These are phyloP conservation scores for Tricharina praecox DNA, from an alignment of 495 filamentous ascomycete species.

Conservation along the genomic window DNA sequence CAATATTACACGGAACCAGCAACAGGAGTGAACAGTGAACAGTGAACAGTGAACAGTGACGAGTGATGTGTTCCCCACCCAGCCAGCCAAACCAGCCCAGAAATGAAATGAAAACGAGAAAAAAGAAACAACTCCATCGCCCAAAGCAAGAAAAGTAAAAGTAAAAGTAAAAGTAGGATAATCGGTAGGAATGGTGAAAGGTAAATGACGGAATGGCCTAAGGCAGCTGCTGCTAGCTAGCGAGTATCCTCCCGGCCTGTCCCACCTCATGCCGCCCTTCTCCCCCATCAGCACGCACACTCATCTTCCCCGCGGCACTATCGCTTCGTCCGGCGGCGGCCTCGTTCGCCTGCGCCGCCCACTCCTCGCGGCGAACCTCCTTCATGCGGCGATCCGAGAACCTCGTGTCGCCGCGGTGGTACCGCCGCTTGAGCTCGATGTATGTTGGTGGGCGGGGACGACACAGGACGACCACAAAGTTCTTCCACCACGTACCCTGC, in stretches of 20 bases:
- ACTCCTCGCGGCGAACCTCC: slow-evolving; percentile 6
- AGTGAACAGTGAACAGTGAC: no score
- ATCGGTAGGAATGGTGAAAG: background rate
- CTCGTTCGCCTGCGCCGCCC: background rate
- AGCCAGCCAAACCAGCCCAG: background rate
- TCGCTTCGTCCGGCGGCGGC: background rate
- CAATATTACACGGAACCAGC: background rate
- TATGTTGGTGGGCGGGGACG: slow-evolving; percentile 64
- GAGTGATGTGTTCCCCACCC: no score
- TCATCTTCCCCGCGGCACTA: no score
- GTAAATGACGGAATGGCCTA: background rate
- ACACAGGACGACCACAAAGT: slow-evolving; percentile 66
- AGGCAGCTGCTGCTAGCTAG: background rate
- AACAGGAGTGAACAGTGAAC: background rate
- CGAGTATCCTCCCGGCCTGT: background rate
- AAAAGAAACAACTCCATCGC: background rate
- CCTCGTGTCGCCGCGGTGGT: slow-evolving; percentile 69
- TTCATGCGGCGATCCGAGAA: slow-evolving; percentile 36
- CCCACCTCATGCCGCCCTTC: background rate
- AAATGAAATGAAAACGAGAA: background rate
- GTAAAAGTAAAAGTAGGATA: background rate
- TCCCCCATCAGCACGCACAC: no score
- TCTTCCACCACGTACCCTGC: slow-evolving; percentile 56
- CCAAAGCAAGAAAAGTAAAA: background rate
- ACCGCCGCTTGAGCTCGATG: slow-evolving; percentile 63